A percentile compares a stretch with the other conserved stretches of the same genome.
Conservation (phyloP, 192 early-diverging fungal genomes). For the Phlyctochytrium arcticum region DNA sequence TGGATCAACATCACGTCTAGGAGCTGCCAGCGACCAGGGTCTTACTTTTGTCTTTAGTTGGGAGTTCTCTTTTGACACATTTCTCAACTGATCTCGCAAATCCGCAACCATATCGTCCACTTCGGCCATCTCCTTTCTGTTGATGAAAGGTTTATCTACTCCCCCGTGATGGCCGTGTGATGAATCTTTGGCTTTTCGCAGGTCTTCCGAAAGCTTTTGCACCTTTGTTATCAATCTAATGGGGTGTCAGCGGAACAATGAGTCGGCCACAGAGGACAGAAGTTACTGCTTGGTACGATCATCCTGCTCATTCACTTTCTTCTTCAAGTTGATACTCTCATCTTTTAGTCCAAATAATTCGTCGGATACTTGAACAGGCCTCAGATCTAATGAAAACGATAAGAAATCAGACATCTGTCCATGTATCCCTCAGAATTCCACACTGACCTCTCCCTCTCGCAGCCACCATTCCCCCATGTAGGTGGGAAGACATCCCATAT, state of each 20-base stretch:
- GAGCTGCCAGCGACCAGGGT: too few relatives aligned
- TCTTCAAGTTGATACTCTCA: conserved; percentile 48
- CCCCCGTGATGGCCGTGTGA: background rate
- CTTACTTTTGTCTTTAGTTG: conserved; percentile 38
- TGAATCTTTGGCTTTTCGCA: conserved; percentile 13
- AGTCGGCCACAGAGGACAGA: background rate
- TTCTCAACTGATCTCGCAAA: conserved; percentile 29
- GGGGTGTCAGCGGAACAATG: background rate
- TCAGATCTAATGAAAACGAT: background rate
- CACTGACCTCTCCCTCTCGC: background rate
- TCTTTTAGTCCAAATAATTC: conserved; percentile 34
- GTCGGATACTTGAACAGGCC: conserved; percentile 10
- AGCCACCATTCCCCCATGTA: background rate
- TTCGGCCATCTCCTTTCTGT: conserved; percentile 25
- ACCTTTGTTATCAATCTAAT: conserved; percentile 44
- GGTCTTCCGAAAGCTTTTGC: conserved; percentile 40
- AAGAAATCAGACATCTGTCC: background rate
- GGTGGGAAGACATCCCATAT: background rate
- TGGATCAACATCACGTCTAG: background rate
- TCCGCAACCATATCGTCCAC: conserved; percentile 35
- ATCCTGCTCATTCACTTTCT: conserved; percentile 43
- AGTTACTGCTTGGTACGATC: conserved; percentile 44
- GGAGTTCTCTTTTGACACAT: conserved; percentile 37
- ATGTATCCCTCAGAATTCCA: too few relatives aligned
- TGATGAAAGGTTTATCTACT: background rate